Evolutionary conservation across 345 rosid genomes (phyloP), one percentile per base, ranked within the genome.

Genomic region (Eucalyptus tenuipes): DNA sequence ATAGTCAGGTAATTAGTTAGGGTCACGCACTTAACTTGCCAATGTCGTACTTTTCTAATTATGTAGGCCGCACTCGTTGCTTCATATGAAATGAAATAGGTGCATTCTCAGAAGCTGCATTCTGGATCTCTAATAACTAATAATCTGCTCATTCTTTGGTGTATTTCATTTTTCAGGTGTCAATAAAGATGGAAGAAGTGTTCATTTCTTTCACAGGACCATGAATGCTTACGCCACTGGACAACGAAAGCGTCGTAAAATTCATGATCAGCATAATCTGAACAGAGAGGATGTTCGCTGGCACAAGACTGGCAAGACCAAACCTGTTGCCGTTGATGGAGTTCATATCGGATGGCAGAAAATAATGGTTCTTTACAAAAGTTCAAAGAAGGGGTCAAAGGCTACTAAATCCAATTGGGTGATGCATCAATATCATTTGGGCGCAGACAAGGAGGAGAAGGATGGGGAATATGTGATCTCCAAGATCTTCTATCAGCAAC

Each of bases 281-380:
- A 50, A 89, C 18, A 93, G 91, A 90, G 97, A 95, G 84, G 93
- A 91, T 89, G 97, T 95, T 40, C 97, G 99, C 88, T 98, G 99
- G 99, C 99, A 98, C 90, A 98, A 98, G 93, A 98, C 99, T 13
- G 99, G 99, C 59, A 95, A 91, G 93, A 98, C 97, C 85, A 97
- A 94, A 91, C 52, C 92, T 89, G 92, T 98, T 87, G 80, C 93
- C 3, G 92, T 93, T 50, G 95, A 92, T 89, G 98, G 99, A 79
- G 90, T 93, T 75, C 95, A 90, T 5, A 94, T 88, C 88, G 99
- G 99, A 20, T 97, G 96, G 87, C 96, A 95, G 93, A 98, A 98
- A 91, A 95, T 97, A 59, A 94, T 98, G 99, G 99, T 98, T 89
- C 99, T 98, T 4, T 97, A 98, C 89, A 94, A 92, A 91, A 92